Percentiles rank a stretch among this genome's conserved stretches.
Evolutionary conservation across 257 asterid genomes (phyloP).

Genomic region (Striga asiatica): DNA sequence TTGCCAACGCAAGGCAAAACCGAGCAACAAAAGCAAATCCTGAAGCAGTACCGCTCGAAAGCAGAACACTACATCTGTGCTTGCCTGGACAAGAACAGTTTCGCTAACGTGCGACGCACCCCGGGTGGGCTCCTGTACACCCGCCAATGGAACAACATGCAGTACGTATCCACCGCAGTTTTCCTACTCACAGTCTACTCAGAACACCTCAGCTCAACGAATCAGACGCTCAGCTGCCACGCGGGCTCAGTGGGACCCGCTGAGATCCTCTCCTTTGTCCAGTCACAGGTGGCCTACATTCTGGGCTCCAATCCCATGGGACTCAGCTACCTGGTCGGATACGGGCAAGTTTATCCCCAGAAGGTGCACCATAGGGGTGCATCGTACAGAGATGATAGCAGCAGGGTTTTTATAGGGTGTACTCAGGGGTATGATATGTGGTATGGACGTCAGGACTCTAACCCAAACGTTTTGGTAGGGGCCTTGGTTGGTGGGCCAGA

Average conservation of each 20-base stretch:
- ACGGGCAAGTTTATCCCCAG: conserved; percentile 36
- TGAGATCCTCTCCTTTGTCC: conserved; percentile 29
- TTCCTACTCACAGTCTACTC: conserved; percentile 46
- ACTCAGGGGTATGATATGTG: conserved; percentile 63
- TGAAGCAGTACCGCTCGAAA: conserved; percentile 36
- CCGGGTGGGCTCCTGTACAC: conserved; percentile 51
- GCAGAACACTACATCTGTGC: conserved; percentile 62
- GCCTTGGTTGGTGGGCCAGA: conserved; percentile 83
- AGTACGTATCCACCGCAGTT: conserved; percentile 41
- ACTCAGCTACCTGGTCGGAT: conserved; percentile 70
- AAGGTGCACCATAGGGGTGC: conserved; percentile 2
- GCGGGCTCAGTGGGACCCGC: conserved; percentile 12
- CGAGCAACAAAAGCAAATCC: conserved; percentile 20
- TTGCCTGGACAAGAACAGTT: conserved; percentile 45
- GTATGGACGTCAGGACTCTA: conserved; percentile 42
- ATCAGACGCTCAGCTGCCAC: conserved; percentile 29
- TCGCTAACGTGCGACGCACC: conserved; percentile 36
- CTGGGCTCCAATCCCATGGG: conserved; percentile 57
- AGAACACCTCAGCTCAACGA: conserved; percentile 30
- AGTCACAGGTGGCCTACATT: conserved; percentile 53
- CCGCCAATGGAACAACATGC: conserved; percentile 79
- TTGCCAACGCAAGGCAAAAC: conserved; percentile 29
- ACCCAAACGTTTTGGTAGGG: conserved; percentile 58
- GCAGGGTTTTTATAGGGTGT: not conserved
- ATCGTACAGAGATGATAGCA: not conserved